Percentiles rank a stretch among this genome's conserved stretches.
These are phyloP conservation scores for Vigna radiata DNA, from an alignment of 306 rosid genomes.

Conservation along the genomic window DNA sequence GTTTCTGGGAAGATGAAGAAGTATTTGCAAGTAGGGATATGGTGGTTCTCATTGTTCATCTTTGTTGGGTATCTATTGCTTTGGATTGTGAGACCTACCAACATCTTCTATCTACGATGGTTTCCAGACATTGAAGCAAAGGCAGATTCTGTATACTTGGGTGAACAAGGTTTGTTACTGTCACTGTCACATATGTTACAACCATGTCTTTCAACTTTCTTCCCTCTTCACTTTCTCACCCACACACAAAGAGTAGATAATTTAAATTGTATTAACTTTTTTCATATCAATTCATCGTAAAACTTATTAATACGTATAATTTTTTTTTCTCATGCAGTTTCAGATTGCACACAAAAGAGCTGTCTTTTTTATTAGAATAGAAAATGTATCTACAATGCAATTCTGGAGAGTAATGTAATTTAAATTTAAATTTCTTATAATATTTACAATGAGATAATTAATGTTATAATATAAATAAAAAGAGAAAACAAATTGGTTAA, in stretches of 20 bases:
- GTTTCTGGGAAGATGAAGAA: slow-evolving; percentile 40
- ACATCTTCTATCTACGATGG: slow-evolving; percentile 53
- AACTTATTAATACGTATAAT: too few species aligned
- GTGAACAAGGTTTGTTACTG: slow-evolving; percentile 49
- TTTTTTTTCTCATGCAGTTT: too few species aligned
- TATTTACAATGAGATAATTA: neutral
- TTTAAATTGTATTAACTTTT: too few species aligned
- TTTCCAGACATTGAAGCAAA: slow-evolving; percentile 51
- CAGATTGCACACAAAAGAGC: too few species aligned
- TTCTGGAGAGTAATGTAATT: too few species aligned
- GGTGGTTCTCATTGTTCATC: slow-evolving; percentile 49
- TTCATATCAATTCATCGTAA: too few species aligned
- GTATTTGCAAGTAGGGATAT: slow-evolving; percentile 39
- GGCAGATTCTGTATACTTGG: slow-evolving; percentile 57
- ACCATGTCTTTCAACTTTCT: neutral
- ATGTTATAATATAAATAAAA: neutral
- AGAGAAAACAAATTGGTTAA: neutral
- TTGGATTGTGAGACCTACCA: slow-evolving; percentile 64
- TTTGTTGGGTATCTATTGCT: slow-evolving; percentile 55
- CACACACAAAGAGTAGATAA: neutral
- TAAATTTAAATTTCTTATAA: neutral
- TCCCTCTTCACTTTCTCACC: neutral
- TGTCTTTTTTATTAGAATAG: too few species aligned
- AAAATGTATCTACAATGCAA: too few species aligned
- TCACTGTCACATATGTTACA: neutral